Evolutionary conservation across 257 asterid species (phyloP), one percentile per base, ranked within the genome.

Genomic region (Solanum sitiens): DNA sequence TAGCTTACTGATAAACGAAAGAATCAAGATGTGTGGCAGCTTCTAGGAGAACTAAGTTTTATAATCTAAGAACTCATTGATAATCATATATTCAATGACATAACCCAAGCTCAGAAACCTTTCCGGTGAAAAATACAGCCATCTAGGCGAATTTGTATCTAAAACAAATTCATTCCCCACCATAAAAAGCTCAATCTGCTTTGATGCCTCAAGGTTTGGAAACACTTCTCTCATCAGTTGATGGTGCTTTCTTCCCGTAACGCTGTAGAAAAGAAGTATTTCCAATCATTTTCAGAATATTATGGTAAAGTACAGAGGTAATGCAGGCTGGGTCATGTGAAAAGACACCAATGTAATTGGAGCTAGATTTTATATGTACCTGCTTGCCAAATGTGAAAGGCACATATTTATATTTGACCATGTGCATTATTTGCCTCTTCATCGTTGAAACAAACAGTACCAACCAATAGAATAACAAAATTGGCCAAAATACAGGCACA

Each of bases 361-460:
- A 37, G 73, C 47, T 71, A 67, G 39, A 83, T 37, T 87, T 79
- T 27, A 79, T 33, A 80, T 74, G 30, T 89, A 95, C 99, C 98
- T 95, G 98, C 93, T 97, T 97, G 88, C 99, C 99, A 35, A 94
- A 87, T 33, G 99, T 95, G 93, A 97, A 95, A 44, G 99, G 99
- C 68, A 97, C 99, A 85, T 97, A 97, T 91, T 91, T 94, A 87
- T 97, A 97, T 87, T 95, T 97, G 61, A 97, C 87, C 99, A 97
- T 97, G 92, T 97, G 99, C 98, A 95, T 93, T 91, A 97, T 95
- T 89, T 97, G 99, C 95, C 98, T 94, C 94, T 95, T 97, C 99
- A 97, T 97, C 12, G 99, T 95, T 11, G 98, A 93, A 50, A 97
- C 10, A 87, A 97, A 97, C 63, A 97, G 94, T 87, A 93, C 93